Percentiles rank a stretch among this genome's conserved stretches.
These are phyloP conservation scores for Camellia granthamiana DNA, from an alignment of 148 eudicot genomes.

Conservation along the genomic window DNA sequence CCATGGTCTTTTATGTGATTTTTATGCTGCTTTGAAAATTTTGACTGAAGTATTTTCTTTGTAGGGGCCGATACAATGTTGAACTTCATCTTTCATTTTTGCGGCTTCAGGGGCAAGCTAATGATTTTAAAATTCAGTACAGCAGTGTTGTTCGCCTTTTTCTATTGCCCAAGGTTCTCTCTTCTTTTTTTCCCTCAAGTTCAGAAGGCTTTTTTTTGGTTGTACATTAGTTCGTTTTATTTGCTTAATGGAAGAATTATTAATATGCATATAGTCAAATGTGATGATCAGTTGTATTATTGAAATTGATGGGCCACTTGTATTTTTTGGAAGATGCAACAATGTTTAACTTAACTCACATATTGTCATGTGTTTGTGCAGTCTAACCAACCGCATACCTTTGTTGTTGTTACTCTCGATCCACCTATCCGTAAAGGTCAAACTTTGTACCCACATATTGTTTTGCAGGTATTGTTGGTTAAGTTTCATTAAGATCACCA, in stretches of 20 bases:
- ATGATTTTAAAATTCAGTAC: conserved; percentile 93
- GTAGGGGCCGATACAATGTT: conserved; percentile 90
- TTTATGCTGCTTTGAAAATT: background rate
- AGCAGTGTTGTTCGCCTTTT: conserved; percentile 94
- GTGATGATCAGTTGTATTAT: background rate
- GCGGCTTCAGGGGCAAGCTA: conserved; percentile 94
- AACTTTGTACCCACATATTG: conserved; percentile 95
- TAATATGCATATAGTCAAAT: background rate
- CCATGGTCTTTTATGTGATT: background rate
- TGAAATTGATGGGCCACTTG: background rate
- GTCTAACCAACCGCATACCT: conserved; percentile 97
- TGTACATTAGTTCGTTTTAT: background rate
- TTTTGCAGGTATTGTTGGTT: conserved; percentile 70
- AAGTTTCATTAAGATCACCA: background rate
- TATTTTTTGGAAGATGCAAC: background rate
- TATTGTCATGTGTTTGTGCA: conserved; percentile 31
- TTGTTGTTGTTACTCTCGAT: conserved; percentile 88
- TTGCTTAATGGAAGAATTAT: background rate
- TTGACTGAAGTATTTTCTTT: conserved; percentile 1
- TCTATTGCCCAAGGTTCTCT: conserved; percentile 83
- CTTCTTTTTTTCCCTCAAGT: background rate
- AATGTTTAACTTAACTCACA: background rate
- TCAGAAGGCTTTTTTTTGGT: background rate
- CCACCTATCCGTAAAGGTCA: conserved; percentile 99
- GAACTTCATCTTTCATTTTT: conserved; percentile 92